Base-by-base conservation (phyloP, 352 stramenopile genomes). In the Pelagophyceae sp. region DNA sequence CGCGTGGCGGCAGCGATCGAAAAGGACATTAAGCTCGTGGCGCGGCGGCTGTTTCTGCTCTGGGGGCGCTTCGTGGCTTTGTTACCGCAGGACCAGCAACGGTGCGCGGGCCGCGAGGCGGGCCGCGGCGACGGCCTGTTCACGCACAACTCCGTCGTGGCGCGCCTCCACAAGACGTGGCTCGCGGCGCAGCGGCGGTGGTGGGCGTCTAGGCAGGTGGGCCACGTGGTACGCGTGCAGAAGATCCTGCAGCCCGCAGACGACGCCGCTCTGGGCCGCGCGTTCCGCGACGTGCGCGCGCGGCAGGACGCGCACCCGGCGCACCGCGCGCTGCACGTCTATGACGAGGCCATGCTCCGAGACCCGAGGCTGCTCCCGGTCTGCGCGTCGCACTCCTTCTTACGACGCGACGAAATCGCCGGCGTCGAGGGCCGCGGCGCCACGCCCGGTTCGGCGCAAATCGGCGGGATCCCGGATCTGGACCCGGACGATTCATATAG, bases 1-100 rank as follows among this genome's bases (percentile, higher is more conserved):
- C 2, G 25, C 11, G 33, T 74, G 27, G 33, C 67, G 5, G 27
- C 19, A 17, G 5, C 35, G 3, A 74, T 74, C 33, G 67, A 74
- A n/a, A 58, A 2, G 35, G 67, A 74, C 67, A 74, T 58, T 37
- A 58, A 50, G 35, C 35, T 58, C 33, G 67, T 74, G 35, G 67
- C 67, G 2, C 33, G 38, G 29, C 33, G 38, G 2, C 67, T 74
- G 15, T 74, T 74, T n/a, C 38, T 74, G 2, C 29, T 74, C 2
- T 74, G 67, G 67, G 67, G 67, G 35, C 67, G 67, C 35, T 74
- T 74, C 67, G 67, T 74, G 15, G 67, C 67, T 2, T 6, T 74
- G 38, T 37, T 74, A 1, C 67, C 67, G 3, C 67, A 58, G 15
- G 67, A 74, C 15, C 33, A 27, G 11, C 17, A 20, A 19, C 11